Conservation (phyloP, 2,329 filamentous ascomycete genomes). For the Penicillium sclerotigenum region DNA sequence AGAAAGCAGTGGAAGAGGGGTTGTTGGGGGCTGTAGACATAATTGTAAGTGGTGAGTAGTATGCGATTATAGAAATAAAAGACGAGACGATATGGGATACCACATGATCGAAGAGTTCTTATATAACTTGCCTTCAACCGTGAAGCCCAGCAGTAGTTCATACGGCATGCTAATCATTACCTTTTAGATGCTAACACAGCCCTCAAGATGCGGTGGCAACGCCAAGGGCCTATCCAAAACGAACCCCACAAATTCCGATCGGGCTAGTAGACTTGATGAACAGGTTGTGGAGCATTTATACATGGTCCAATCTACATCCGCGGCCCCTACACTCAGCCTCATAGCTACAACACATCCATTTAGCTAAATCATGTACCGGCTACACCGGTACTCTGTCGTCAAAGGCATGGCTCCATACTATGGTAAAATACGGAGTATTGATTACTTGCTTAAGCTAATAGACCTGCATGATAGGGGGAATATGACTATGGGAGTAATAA, state of each 20-base stretch:
- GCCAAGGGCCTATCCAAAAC: background rate
- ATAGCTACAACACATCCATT: background rate
- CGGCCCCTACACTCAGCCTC: background rate
- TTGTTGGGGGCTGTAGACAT: constrained; percentile 2
- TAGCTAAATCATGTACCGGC: background rate
- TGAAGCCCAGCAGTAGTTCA: background rate
- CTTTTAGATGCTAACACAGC: background rate
- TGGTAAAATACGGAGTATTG: too few relatives aligned
- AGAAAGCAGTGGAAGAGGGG: constrained; percentile 1
- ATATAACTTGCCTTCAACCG: background rate
- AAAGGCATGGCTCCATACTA: too few relatives aligned
- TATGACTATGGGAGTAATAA: too few relatives aligned
- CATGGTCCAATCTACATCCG: background rate
- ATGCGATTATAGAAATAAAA: background rate
- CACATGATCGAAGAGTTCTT: background rate
- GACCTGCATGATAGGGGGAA: too few relatives aligned
- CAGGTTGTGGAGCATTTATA: background rate
- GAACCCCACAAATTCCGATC: background rate
- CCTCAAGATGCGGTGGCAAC: background rate
- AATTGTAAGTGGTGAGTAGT: background rate
- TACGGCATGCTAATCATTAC: constrained; percentile 1
- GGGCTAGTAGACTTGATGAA: background rate
- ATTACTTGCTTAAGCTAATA: too few relatives aligned
- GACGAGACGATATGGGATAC: background rate
- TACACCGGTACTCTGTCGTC: background rate